Evolutionary conservation across 1,139 yeast genomes (phyloP).

Genomic region (Hyphopichia burtonii): DNA sequence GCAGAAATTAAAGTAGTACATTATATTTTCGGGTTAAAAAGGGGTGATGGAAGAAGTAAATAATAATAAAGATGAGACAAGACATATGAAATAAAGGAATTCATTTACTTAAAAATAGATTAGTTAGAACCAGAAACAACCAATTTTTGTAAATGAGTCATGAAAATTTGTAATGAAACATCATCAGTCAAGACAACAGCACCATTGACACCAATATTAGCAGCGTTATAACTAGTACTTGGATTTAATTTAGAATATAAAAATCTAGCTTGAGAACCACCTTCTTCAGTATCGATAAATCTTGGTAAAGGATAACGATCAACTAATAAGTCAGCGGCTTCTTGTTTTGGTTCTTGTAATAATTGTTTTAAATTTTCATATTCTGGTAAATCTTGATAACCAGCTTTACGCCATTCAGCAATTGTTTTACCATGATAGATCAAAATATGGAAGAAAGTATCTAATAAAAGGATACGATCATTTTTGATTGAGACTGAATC

Average conservation of each 20-base stretch:
- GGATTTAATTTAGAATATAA: slow-evolving; percentile 93
- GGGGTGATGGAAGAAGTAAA: background rate
- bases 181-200: slow-evolving; percentile 94
- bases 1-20: background rate
- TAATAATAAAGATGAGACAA: background rate
- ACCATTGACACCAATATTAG: slow-evolving; percentile 52
- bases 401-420: slow-evolving; percentile 95
- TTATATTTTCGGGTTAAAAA: background rate
- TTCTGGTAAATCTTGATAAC: slow-evolving; percentile 88
- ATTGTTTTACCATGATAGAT: slow-evolving; percentile 94
- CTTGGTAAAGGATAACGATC: slow-evolving; percentile 97
- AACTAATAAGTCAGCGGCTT: slow-evolving; percentile 85
- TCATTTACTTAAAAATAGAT: background rate
- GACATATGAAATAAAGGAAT: background rate
- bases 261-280: slow-evolving; percentile 98
- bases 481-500: slow-evolving; percentile 93
- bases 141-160: slow-evolving; percentile 84
- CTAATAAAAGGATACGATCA: slow-evolving; percentile 82
- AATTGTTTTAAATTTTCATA: slow-evolving; percentile 84
- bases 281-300: slow-evolving; percentile 94
- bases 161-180: slow-evolving; percentile 86
- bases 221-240: slow-evolving; percentile 72
- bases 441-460: slow-evolving; percentile 93
- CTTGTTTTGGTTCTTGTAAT: slow-evolving; percentile 86
- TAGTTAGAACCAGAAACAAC: slow-evolving; percentile 58